phyloP scores from a whole-genome alignment of 192 early-diverging fungal genomes.

The Backusella psychrophila region DNA sequence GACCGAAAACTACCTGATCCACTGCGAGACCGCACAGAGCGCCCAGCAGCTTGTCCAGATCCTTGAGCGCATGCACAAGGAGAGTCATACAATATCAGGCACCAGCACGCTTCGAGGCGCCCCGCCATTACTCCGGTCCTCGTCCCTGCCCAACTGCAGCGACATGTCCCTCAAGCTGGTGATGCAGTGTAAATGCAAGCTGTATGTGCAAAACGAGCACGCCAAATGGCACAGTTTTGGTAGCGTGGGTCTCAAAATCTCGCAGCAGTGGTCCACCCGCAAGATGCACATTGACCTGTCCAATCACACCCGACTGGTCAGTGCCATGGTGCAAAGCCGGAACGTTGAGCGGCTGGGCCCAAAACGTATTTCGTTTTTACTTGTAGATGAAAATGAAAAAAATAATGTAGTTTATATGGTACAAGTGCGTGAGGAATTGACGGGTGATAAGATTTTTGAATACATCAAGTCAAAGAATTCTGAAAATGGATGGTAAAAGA shows the following conservation, averaged over 20 bases:
- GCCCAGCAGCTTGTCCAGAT: conserved; percentile 39
- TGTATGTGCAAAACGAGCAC: conserved; percentile 54
- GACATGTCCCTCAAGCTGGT: conserved; percentile 25
- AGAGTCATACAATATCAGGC: conserved; percentile 13
- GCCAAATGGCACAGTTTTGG: conserved; percentile 53
- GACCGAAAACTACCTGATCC: conserved; percentile 50
- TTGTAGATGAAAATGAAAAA: conserved; percentile 43
- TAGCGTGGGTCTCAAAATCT: conserved; percentile 40
- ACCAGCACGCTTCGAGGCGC: conserved; percentile 28
- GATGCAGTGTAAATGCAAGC: conserved; percentile 46
- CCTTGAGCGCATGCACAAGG: conserved; percentile 25
- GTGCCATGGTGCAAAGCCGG: conserved; percentile 47
- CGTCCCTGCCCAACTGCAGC: background rate
- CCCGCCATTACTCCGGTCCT: background rate
- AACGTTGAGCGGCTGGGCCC: conserved; percentile 48
- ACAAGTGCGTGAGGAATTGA: conserved; percentile 52
- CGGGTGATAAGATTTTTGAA: conserved; percentile 43
- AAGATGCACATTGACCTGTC: conserved; percentile 47
- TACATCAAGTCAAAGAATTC: conserved; percentile 39
- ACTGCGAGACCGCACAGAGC: conserved; percentile 27
- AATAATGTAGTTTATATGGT: conserved; percentile 55
- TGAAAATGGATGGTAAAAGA: conserved; percentile 28
- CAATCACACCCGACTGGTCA: conserved; percentile 35
- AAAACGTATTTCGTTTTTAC: conserved; percentile 47
- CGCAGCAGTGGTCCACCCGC: conserved; percentile 46